These are phyloP conservation scores for Rachicladosporium sp. DNA, from an alignment of 2,329 filamentous ascomycete species.

Conservation along the genomic window DNA sequence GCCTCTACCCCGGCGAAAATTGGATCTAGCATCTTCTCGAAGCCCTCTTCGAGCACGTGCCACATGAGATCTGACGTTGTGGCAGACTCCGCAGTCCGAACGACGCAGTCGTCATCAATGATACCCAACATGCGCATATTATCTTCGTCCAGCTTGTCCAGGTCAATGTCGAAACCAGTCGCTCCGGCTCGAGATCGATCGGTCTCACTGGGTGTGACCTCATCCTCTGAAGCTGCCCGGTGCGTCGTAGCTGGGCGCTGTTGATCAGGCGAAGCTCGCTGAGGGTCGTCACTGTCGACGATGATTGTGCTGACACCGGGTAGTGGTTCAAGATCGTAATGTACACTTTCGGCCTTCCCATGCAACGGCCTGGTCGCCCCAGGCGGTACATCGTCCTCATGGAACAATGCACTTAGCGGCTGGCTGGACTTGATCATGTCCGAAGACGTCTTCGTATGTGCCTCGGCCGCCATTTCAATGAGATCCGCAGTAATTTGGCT, in stretches of 20 bases:
- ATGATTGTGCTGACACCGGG: slow-evolving; percentile 40
- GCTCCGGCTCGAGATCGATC: slow-evolving; percentile 46
- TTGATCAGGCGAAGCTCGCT: slow-evolving; percentile 31
- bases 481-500: neutral
- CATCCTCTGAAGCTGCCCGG: slow-evolving; percentile 2
- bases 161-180: slow-evolving; percentile 55
- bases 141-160: slow-evolving; percentile 45
- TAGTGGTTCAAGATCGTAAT: slow-evolving; percentile 19
- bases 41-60: neutral
- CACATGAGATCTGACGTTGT: slow-evolving; percentile 3
- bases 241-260: slow-evolving; percentile 22
- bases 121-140: slow-evolving; percentile 35
- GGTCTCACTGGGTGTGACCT: neutral
- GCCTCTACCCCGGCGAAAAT: neutral
- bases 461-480: too few relatives aligned
- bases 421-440: slow-evolving; percentile 32
- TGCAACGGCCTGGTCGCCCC: slow-evolving; percentile 14
- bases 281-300: slow-evolving; percentile 38
- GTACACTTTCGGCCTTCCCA: slow-evolving; percentile 23
- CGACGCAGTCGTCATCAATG: neutral
- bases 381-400: slow-evolving; percentile 23
- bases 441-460: too few relatives aligned
- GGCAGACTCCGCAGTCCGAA: slow-evolving; percentile 1
- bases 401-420: slow-evolving; percentile 34
- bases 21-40: neutral